Evolutionary conservation across 176 grass and related monocot genomes (phyloP), one percentile per base, ranked within the genome.

Genomic region (Rhynchospora pubera): DNA sequence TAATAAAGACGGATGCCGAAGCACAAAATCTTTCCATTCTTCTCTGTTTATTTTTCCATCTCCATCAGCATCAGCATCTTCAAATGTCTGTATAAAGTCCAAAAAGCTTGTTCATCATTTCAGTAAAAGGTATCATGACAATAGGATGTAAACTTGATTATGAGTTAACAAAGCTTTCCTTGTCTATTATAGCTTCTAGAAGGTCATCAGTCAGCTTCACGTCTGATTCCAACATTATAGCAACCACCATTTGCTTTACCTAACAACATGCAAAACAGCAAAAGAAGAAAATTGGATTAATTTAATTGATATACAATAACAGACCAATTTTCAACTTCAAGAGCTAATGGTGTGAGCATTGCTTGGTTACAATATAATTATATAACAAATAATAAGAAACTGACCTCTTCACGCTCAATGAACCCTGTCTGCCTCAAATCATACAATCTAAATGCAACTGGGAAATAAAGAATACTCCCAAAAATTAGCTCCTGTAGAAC

Each of bases 361-460:
- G 5, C 11, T 16, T 2, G 5, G 42, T 50, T 53, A 53, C 5
- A 28, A 53, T 8, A 52, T 10, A 52, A 74, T 14, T 22, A 39
- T 24, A 74, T 74, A 14, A 74, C 70, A 75, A 56, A 68, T 7
- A 43, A 55, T 65, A 47, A 74, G 10, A 0, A 88, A 71, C 86
- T 86, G 60, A 97, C 93, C 79, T 97, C 93, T 59, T 91, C 91
- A 23, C 90, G 93, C 62, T 97, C 93, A 63, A 97, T 97, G 57
- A 87, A 97, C 18, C 93, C 93, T 0, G 91, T 93, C 85, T 91
- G 93, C 34, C 91, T 88, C 79, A 93, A 87, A 90, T 97, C 93
- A 93, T 97, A 91, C 56, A 97, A 67, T 83, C 57, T 97, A 85
- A 97, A 97, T 82, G 91, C 93, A 93, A 97, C 93, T 97, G 87